A percentile compares a stretch with the other conserved stretches of the same genome.
Conservation (phyloP, 768 basidiomycete species). For the Epithele typhae region DNA sequence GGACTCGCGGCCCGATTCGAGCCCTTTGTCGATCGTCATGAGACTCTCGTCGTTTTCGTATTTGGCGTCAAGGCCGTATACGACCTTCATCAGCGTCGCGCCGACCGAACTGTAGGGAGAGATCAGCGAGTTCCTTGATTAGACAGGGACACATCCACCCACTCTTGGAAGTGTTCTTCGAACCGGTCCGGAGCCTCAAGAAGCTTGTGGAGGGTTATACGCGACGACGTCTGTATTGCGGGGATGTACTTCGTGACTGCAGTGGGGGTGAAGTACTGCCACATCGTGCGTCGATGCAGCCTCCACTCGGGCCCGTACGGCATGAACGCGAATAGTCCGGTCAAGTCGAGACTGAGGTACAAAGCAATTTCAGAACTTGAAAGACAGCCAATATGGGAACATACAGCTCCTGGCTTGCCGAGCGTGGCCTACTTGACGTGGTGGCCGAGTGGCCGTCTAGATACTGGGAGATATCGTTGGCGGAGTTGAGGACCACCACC, state of each 20-base stretch:
- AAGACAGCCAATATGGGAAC: no score
- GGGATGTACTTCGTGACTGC: background rate
- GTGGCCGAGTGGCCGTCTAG: constrained; percentile 24
- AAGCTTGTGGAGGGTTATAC: background rate
- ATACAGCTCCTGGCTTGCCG: background rate
- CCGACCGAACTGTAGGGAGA: background rate
- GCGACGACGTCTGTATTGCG: constrained; percentile 6
- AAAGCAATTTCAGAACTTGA: no score
- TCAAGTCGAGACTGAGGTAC: constrained; percentile 3
- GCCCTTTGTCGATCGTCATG: no score
- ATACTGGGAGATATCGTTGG: constrained; percentile 22
- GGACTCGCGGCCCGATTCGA: background rate
- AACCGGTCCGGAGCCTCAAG: constrained; percentile 1
- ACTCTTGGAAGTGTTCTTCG: constrained; percentile 2
- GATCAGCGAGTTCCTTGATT: no score
- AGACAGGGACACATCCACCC: no score
- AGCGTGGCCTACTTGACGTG: constrained; percentile 21
- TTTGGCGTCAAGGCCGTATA: background rate
- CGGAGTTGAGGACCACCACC: no score
- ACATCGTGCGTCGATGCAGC: constrained; percentile 3
- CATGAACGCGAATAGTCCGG: constrained; percentile 1
- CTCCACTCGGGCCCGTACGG: constrained; percentile 8
- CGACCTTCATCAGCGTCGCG: constrained; percentile 13
- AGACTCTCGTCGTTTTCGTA: background rate
- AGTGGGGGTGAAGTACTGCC: constrained; percentile 2